Evolutionary conservation across 805 yeast species (phyloP).

Genomic region (Pichia scutulata): DNA sequence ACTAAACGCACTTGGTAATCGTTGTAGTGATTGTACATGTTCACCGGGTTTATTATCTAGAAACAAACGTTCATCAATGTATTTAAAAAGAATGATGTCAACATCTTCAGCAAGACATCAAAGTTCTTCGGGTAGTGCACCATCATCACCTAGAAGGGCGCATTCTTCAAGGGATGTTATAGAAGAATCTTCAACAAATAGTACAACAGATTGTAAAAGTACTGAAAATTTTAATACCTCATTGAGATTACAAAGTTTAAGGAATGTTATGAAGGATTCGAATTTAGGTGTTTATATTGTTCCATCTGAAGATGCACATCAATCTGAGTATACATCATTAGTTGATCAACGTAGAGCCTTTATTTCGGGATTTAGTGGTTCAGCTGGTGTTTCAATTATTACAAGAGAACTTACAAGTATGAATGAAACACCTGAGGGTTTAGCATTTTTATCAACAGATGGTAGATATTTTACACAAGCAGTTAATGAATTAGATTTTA

Average conservation of each 20-base stretch:
- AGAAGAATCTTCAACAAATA: slow-evolving; percentile 17
- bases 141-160: slow-evolving; percentile 8
- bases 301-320: slow-evolving; percentile 59
- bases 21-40: slow-evolving; percentile 73
- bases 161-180: neutral
- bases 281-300: slow-evolving; percentile 57
- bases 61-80: slow-evolving; percentile 48
- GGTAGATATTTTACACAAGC: slow-evolving; percentile 58
- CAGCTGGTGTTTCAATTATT: slow-evolving; percentile 53
- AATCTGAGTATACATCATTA: slow-evolving; percentile 50
- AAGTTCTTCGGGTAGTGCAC: slow-evolving; percentile 1
- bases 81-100: slow-evolving; percentile 25
- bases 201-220: slow-evolving; percentile 9
- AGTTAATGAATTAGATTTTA: slow-evolving; percentile 47
- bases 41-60: slow-evolving; percentile 76
- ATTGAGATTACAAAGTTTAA: slow-evolving; percentile 49
- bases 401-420: slow-evolving; percentile 46
- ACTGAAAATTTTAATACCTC: slow-evolving; percentile 43
- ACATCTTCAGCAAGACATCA: slow-evolving; percentile 2
- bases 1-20: slow-evolving; percentile 27
- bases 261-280: slow-evolving; percentile 55
- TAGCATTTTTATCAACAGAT: slow-evolving; percentile 50
- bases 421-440: slow-evolving; percentile 47
- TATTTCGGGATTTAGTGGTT: slow-evolving; percentile 53
- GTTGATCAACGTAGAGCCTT: slow-evolving; percentile 49